Evolutionary conservation across 345 rosid species (phyloP).

Genomic region (Ailanthus altissimus): DNA sequence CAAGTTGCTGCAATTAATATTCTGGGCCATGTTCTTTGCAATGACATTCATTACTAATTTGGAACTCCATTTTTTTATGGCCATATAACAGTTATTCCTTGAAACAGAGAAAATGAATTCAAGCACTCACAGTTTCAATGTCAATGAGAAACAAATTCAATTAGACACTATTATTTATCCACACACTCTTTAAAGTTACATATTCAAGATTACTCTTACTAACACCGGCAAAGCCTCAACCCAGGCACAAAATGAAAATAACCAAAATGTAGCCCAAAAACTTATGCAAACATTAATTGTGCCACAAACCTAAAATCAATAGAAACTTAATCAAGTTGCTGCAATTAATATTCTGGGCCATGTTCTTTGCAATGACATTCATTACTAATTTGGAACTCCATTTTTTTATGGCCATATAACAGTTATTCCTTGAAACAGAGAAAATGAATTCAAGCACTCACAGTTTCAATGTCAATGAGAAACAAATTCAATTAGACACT

Average conservation of each 20-base stretch:
- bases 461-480: not conserved
- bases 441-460: not conserved
- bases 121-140: not conserved
- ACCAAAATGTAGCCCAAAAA: not conserved
- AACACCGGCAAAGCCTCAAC: not conserved
- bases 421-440: not conserved
- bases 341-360: not conserved
- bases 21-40: not conserved
- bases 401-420: not conserved
- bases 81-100: not conserved
- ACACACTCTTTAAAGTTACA: not conserved
- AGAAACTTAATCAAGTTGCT: too few species aligned
- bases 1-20: not conserved
- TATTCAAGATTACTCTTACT: not conserved
- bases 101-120: not conserved
- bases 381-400: not conserved
- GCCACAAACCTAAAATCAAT: too few species aligned
- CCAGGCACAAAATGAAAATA: not conserved
- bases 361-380: not conserved
- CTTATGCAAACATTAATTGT: not conserved
- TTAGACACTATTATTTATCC: not conserved
- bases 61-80: not conserved
- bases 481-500: not conserved
- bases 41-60: not conserved
- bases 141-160: not conserved